These are phyloP conservation scores for Trichothecium roseum DNA, from an alignment of 2,329 filamentous ascomycete species.

Conservation along the genomic window DNA sequence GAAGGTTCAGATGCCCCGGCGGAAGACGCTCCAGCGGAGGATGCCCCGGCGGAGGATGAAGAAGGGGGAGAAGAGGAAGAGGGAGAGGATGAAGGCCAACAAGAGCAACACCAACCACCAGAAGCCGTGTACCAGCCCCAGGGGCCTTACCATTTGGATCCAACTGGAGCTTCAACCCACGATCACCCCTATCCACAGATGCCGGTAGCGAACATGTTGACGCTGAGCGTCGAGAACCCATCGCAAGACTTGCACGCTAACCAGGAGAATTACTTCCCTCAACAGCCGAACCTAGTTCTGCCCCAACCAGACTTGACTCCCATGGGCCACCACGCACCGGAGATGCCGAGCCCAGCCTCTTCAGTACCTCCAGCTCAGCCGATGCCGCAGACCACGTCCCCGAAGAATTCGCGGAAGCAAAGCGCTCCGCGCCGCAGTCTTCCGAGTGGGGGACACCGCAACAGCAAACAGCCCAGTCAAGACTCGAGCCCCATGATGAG, in stretches of 20 bases:
- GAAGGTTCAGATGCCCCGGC: slow-evolving; percentile 6
- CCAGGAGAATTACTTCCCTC: slow-evolving; percentile 1
- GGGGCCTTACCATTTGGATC: not conserved
- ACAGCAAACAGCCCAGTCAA: too few relatives aligned
- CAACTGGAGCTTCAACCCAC: not conserved
- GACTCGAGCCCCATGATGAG: too few relatives aligned
- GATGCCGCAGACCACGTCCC: too few relatives aligned
- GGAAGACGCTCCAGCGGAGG: slow-evolving; percentile 5
- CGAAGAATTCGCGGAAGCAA: too few relatives aligned
- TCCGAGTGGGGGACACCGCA: too few relatives aligned
- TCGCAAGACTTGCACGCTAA: too few relatives aligned
- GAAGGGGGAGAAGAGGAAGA: slow-evolving; percentile 9
- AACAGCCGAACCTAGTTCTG: not conserved
- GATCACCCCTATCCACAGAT: slow-evolving; percentile 4
- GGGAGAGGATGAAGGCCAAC: slow-evolving; percentile 5
- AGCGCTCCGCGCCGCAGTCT: too few relatives aligned
- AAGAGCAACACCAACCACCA: not conserved
- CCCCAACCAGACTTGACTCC: slow-evolving; percentile 1
- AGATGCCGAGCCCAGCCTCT: not conserved
- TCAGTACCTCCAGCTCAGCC: too few relatives aligned
- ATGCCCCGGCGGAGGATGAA: slow-evolving; percentile 7
- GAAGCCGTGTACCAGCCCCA: not conserved
- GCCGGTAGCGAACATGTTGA: slow-evolving; percentile 6
- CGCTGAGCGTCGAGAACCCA: slow-evolving; percentile 2
- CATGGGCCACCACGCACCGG: not conserved